Evolutionary conservation across 2,329 filamentous ascomycete genomes (phyloP).

Genomic region (Cadophora malorum): DNA sequence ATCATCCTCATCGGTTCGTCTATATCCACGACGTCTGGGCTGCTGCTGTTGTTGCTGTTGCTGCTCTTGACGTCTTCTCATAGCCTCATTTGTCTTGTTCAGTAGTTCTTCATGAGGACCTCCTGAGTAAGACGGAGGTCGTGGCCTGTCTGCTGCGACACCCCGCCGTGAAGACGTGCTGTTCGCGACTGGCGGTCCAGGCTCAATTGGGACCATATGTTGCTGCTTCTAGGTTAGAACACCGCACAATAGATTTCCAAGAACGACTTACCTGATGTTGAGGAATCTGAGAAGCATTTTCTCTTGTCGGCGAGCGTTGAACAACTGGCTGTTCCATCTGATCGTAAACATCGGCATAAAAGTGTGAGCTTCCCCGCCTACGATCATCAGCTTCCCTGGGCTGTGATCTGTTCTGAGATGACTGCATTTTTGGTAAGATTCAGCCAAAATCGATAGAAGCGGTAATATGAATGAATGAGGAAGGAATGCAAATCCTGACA

Average conservation of each 20-base stretch:
- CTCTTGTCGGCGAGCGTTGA: constrained; percentile 21
- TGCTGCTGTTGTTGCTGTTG: constrained; percentile 5
- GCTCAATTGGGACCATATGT: constrained; percentile 18
- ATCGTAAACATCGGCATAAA: constrained; percentile 20
- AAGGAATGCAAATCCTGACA: constrained; percentile 3
- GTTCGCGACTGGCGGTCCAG: constrained; percentile 17
- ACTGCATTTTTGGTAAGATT: constrained; percentile 6
- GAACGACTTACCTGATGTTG: constrained; percentile 12
- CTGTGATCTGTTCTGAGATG: constrained; percentile 1
- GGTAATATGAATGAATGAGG: constrained; percentile 1
- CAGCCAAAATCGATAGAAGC: neutral
- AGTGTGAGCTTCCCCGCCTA: constrained; percentile 21
- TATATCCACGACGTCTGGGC: constrained; percentile 23
- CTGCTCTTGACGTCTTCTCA: constrained; percentile 16
- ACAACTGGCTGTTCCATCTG: neutral
- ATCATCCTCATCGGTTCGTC: constrained; percentile 19
- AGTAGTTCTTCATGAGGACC: constrained; percentile 11
- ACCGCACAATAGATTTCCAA: neutral
- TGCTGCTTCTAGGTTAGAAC: constrained; percentile 16
- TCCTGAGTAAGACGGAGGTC: constrained; percentile 25
- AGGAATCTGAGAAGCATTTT: constrained; percentile 7
- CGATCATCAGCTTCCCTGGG: constrained; percentile 18
- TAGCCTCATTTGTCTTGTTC: constrained; percentile 14
- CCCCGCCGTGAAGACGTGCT: constrained; percentile 13
- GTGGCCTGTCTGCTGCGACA: neutral